Percentiles rank a stretch among this genome's conserved stretches.
Conservation (phyloP, 2,329 filamentous ascomycete genomes). For the Fusarium ramigenum region DNA sequence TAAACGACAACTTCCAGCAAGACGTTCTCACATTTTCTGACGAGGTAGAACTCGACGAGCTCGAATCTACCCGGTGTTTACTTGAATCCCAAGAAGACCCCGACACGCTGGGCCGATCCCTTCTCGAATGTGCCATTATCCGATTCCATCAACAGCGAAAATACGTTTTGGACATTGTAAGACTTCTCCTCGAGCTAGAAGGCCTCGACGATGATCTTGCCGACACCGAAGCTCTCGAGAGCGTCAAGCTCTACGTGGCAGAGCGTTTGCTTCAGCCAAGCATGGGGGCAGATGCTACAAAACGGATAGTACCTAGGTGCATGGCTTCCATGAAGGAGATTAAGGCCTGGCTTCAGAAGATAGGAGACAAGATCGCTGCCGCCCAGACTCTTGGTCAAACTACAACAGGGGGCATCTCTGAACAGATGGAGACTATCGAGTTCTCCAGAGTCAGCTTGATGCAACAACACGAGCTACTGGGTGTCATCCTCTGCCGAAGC, state of each 20-base stretch:
- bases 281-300: constrained; percentile 53
- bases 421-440: constrained; percentile 80
- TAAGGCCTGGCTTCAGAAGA: constrained; percentile 77
- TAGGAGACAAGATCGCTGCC: constrained; percentile 80
- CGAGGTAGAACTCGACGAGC: constrained; percentile 88
- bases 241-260: constrained; percentile 49
- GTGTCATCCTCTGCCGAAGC: constrained; percentile 80
- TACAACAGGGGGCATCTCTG: constrained; percentile 56
- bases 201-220: constrained; percentile 64
- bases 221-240: constrained; percentile 45
- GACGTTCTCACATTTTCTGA: constrained; percentile 84
- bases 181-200: constrained; percentile 78
- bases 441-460: constrained; percentile 83
- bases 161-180: constrained; percentile 83
- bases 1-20: constrained; percentile 91
- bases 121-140: constrained; percentile 83
- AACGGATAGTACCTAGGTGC: constrained; percentile 77
- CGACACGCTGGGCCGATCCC: constrained; percentile 73
- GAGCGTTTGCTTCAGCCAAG: constrained; percentile 46
- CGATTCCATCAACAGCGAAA: constrained; percentile 88
- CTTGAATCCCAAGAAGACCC: constrained; percentile 77
- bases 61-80: constrained; percentile 81
- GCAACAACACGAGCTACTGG: constrained; percentile 89
- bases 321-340: constrained; percentile 79
- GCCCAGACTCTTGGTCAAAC: constrained; percentile 76